Evolutionary conservation across 768 basidiomycete species (phyloP).

Genomic region (Collybiopsis luxurians): DNA sequence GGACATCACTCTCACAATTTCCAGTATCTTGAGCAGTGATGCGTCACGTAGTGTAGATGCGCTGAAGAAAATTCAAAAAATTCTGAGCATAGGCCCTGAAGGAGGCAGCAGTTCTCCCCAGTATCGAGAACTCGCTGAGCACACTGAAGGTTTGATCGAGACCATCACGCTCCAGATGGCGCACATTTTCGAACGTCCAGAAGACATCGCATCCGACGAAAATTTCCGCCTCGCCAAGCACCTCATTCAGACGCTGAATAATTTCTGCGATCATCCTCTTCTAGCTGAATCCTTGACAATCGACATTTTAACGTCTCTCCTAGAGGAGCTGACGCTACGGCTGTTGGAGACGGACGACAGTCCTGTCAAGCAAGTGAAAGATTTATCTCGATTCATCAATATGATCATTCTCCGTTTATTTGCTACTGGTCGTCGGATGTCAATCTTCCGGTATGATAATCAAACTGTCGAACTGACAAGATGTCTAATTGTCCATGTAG

Average conservation of each 20-base stretch:
- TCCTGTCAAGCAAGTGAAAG: constrained; percentile 79
- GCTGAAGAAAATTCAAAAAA: constrained; percentile 88
- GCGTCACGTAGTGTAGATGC: constrained; percentile 86
- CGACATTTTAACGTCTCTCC: constrained; percentile 78
- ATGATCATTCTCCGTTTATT: constrained; percentile 96
- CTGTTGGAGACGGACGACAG: constrained; percentile 94
- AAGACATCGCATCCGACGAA: constrained; percentile 68
- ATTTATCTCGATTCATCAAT: constrained; percentile 95
- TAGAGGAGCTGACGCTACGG: constrained; percentile 89
- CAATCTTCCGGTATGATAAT: constrained; percentile 77
- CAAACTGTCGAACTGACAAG: constrained; percentile 5
- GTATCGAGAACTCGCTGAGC: constrained; percentile 77
- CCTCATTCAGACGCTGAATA: constrained; percentile 93
- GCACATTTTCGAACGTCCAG: constrained; percentile 83
- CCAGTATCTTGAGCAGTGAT: constrained; percentile 87
- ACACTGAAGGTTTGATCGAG: constrained; percentile 83
- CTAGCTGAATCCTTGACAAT: constrained; percentile 87
- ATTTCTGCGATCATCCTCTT: constrained; percentile 87
- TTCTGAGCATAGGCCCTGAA: constrained; percentile 74
- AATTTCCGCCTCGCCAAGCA: constrained; percentile 96
- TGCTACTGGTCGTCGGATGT: constrained; percentile 85
- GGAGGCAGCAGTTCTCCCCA: constrained; percentile 63
- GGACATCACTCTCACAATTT: constrained; percentile 80
- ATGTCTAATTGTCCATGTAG: constrained; percentile 31
- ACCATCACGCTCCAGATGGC: constrained; percentile 91